Percentiles rank a stretch among this genome's conserved stretches.
Conservation (phyloP, 805 yeast genomes). For the Cyberlindnera petersonii region DNA sequence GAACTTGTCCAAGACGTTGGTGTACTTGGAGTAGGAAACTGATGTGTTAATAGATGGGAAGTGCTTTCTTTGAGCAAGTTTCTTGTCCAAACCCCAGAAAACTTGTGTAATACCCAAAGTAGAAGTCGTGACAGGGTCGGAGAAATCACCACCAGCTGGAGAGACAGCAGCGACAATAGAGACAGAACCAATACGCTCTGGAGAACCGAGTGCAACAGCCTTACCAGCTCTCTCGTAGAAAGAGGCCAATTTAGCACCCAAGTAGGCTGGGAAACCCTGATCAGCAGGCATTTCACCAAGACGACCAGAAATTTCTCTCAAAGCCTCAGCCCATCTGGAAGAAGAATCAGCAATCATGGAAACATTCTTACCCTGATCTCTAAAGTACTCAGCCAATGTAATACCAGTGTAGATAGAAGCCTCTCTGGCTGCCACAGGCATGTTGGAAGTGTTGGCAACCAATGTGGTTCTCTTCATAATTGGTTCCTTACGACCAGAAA, state of each 20-base stretch:
- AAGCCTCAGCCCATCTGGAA: conserved; percentile 99
- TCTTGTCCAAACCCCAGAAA: conserved; percentile 99
- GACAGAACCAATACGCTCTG: conserved; percentile 94
- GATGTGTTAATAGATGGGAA: conserved; percentile 98
- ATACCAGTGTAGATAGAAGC: conserved; percentile 99
- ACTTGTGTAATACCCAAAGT: conserved; percentile 99
- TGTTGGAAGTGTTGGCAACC: conserved; percentile 97
- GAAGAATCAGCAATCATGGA: conserved; percentile 99
- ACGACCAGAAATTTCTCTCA: conserved; percentile 99
- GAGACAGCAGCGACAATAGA: conserved; percentile 99
- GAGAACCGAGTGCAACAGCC: conserved; percentile 92
- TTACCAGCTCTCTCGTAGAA: conserved; percentile 99
- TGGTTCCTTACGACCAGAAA: conserved; percentile 92
- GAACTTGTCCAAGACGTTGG: conserved; percentile 77
- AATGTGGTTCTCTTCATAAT: conserved; percentile 99
- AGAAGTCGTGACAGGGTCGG: conserved; percentile 98
- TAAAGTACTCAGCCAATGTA: conserved; percentile 96
- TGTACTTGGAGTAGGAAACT: conserved; percentile 95
- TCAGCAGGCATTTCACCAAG: conserved; percentile 99
- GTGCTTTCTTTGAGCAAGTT: conserved; percentile 98
- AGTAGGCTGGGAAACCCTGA: conserved; percentile 99
- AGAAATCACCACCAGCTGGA: conserved; percentile 99
- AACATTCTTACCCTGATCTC: conserved; percentile 99
- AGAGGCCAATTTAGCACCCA: conserved; percentile 98
- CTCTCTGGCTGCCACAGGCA: conserved; percentile 99